phyloP scores from a whole-genome alignment of 345 rosid genomes.

The Gossypium anomalum region DNA sequence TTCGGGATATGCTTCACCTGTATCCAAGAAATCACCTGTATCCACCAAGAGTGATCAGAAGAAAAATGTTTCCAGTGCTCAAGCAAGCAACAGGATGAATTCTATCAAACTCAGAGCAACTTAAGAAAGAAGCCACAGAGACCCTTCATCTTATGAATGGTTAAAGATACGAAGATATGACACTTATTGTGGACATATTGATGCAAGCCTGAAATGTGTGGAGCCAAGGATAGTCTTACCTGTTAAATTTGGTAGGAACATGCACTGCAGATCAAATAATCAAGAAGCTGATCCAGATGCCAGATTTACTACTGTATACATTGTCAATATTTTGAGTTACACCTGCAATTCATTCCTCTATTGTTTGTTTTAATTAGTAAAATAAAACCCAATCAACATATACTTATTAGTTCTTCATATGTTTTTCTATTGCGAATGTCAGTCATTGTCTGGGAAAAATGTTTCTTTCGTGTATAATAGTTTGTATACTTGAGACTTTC shows the following conservation, averaged over 20 bases:
- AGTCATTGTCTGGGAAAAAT: neutral
- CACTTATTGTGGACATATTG: neutral
- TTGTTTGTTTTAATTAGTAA: neutral
- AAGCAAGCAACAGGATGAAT: constrained; percentile 27
- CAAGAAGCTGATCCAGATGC: neutral
- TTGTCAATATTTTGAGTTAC: constrained; percentile 1
- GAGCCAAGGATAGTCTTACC: neutral
- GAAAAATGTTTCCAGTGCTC: constrained; percentile 20
- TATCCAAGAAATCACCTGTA: constrained; percentile 36
- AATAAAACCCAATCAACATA: neutral
- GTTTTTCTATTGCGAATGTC: neutral
- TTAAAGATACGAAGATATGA: neutral
- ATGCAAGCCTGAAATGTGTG: constrained; percentile 1
- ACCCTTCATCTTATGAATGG: neutral
- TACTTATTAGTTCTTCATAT: neutral
- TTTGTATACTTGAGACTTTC: neutral
- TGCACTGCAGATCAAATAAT: neutral
- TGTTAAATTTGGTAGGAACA: neutral
- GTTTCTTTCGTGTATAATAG: neutral
- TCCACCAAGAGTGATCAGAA: constrained; percentile 22
- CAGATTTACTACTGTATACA: neutral
- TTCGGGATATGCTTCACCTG: constrained; percentile 25
- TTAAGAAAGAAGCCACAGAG: constrained; percentile 17
- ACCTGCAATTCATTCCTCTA: neutral
- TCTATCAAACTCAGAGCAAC: constrained; percentile 32